Percentiles rank a stretch among this genome's conserved stretches.
Conservation (phyloP, 306 rosid species). For the Vigna reflexopilosa region DNA sequence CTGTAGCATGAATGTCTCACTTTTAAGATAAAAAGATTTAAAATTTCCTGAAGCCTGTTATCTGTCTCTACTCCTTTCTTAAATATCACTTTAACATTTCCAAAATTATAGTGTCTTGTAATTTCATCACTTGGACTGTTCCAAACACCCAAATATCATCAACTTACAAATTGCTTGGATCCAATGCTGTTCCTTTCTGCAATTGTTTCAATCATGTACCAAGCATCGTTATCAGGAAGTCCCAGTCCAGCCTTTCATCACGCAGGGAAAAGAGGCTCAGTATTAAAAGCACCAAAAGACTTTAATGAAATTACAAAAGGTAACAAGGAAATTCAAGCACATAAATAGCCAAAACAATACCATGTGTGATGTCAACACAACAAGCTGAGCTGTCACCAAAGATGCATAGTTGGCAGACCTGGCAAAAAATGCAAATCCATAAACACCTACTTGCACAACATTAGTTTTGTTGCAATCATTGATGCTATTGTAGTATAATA, state of each 20-base stretch:
- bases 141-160: slow-evolving; percentile 29
- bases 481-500: too few relatives aligned
- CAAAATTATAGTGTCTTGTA: neutral
- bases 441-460: neutral
- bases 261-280: slow-evolving; percentile 39
- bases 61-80: neutral
- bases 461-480: too few relatives aligned
- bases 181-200: slow-evolving; percentile 93
- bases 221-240: slow-evolving; percentile 89
- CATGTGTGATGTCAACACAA: slow-evolving; percentile 89
- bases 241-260: slow-evolving; percentile 96
- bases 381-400: slow-evolving; percentile 84
- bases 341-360: slow-evolving; percentile 55
- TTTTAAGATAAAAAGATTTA: slow-evolving; percentile 4
- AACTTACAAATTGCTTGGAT: slow-evolving; percentile 90
- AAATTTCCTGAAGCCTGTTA: slow-evolving; percentile 16
- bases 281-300: slow-evolving; percentile 30
- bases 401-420: slow-evolving; percentile 94
- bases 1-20: neutral
- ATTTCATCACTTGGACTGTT: slow-evolving; percentile 26
- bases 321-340: slow-evolving; percentile 30
- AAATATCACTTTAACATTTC: slow-evolving; percentile 25
- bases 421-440: slow-evolving; percentile 39
- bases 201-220: slow-evolving; percentile 95
- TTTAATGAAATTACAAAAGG: slow-evolving; percentile 20